phyloP scores from a whole-genome alignment of 441 rosid species.

The Manihot esculenta region DNA sequence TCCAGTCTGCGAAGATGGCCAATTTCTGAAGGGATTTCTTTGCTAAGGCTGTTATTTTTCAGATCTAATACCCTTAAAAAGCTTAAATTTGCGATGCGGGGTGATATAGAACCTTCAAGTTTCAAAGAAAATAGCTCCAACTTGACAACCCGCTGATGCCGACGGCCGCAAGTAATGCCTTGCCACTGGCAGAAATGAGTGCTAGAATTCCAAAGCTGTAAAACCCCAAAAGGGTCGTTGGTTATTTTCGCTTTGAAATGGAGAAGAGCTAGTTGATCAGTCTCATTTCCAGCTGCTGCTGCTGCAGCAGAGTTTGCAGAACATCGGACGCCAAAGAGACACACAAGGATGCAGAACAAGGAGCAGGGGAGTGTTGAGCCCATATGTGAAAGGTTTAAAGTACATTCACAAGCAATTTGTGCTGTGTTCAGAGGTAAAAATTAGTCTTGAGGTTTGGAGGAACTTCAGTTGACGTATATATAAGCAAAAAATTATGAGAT shows the following conservation, averaged over 20 bases:
- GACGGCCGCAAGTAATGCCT: conserved; percentile 26
- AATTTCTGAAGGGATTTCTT: conserved; percentile 28
- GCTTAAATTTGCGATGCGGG: conserved; percentile 23
- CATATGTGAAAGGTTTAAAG: too few relatives aligned
- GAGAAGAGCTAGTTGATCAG: conserved; percentile 22
- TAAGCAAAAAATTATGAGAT: too few relatives aligned
- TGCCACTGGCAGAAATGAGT: conserved; percentile 30
- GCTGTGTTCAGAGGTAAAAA: too few relatives aligned
- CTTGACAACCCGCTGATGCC: conserved; percentile 23
- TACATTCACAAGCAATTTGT: too few relatives aligned
- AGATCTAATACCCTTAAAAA: conserved; percentile 18
- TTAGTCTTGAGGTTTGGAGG: too few relatives aligned
- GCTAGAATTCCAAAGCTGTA: conserved; percentile 33
- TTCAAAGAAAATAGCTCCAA: conserved; percentile 4
- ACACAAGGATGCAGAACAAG: neutral
- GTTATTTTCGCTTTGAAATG: conserved; percentile 17
- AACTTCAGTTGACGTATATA: too few relatives aligned
- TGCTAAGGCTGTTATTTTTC: conserved; percentile 18
- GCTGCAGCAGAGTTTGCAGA: neutral
- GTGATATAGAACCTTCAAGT: conserved; percentile 23
- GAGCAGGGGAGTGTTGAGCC: neutral
- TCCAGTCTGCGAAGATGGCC: conserved; percentile 21
- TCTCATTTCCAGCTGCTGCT: conserved; percentile 21
- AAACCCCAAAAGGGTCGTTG: conserved; percentile 8
- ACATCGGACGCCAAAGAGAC: neutral